Conservation (phyloP, 2,329 filamentous ascomycete genomes). For the Cercospora zeae-maydis region DNA sequence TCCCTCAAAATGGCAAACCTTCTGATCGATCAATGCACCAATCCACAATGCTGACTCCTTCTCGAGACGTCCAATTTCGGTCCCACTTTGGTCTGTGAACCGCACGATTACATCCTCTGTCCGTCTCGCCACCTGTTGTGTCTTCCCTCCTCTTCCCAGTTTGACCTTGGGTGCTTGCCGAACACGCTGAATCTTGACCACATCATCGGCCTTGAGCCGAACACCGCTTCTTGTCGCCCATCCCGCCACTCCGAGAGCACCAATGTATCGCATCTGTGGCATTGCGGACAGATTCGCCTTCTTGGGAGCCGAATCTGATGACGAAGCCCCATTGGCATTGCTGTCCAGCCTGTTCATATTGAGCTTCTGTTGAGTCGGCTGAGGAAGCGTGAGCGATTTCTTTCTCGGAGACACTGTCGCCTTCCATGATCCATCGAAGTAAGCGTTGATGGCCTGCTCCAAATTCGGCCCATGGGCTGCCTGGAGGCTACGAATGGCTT, state of each 20-base stretch:
- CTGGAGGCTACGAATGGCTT: conserved; percentile 49
- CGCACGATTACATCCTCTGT: conserved; percentile 84
- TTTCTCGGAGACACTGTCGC: conserved; percentile 26
- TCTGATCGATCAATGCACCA: conserved; percentile 85
- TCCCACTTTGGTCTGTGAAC: conserved; percentile 74
- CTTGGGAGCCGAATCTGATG: conserved; percentile 14
- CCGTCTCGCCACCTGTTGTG: conserved; percentile 54
- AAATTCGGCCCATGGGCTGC: conserved; percentile 52
- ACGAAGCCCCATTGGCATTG: background rate
- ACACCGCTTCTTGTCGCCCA: conserved; percentile 86
- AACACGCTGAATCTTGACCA: conserved; percentile 81
- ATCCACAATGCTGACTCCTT: conserved; percentile 90
- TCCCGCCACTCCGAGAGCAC: conserved; percentile 83
- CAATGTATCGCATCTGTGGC: conserved; percentile 70
- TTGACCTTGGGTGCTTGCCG: conserved; percentile 61
- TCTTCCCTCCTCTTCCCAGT: conserved; percentile 39
- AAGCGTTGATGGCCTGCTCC: conserved; percentile 62
- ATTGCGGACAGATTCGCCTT: conserved; percentile 36
- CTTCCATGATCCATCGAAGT: conserved; percentile 62
- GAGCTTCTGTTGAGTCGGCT: conserved; percentile 15
- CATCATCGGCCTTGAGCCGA: conserved; percentile 72
- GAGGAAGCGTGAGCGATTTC: conserved; percentile 16
- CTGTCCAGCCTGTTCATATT: conserved; percentile 10
- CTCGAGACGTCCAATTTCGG: conserved; percentile 80
- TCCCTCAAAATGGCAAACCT: conserved; percentile 81